Percentiles rank a stretch among this genome's conserved stretches.
Conservation (phyloP, 116 monocot genomes). For the Dioscorea cayenensis region DNA sequence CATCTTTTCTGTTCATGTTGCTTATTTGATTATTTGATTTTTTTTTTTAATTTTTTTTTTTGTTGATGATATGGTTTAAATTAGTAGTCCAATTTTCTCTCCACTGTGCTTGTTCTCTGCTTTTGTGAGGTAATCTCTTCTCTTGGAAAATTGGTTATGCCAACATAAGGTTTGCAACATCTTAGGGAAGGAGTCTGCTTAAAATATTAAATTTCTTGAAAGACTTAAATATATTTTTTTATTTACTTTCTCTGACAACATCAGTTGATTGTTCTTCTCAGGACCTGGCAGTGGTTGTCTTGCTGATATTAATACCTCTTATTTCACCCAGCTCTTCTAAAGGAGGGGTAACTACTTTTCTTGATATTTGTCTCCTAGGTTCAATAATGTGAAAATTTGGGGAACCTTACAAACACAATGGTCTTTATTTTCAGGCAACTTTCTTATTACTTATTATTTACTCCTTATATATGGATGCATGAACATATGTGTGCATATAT, state of each 20-base stretch:
- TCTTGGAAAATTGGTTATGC: too few species aligned
- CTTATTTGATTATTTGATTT: too few species aligned
- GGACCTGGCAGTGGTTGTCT: constrained; percentile 96
- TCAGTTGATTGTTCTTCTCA: constrained; percentile 17
- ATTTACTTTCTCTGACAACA: background rate
- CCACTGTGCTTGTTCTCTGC: too few species aligned
- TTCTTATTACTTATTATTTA: background rate
- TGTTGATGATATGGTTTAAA: too few species aligned
- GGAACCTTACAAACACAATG: too few species aligned
- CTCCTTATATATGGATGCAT: background rate
- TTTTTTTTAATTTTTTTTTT: too few species aligned
- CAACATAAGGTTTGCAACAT: background rate
- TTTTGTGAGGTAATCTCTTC: too few species aligned
- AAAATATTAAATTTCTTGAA: too few species aligned
- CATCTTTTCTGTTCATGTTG: too few species aligned
- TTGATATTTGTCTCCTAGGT: background rate
- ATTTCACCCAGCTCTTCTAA: constrained; percentile 97
- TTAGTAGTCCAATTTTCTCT: too few species aligned
- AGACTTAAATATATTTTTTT: too few species aligned
- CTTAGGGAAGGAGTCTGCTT: background rate
- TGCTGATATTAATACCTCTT: constrained; percentile 94
- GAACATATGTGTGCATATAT: background rate
- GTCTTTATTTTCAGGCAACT: background rate
- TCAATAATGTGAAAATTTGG: too few species aligned
- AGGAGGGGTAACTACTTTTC: constrained; percentile 78